A percentile compares a stretch with the other conserved stretches of the same genome.
These are phyloP conservation scores for Pneumocystis canis DNA, from an alignment of 1,139 yeast genomes.

Conservation along the genomic window DNA sequence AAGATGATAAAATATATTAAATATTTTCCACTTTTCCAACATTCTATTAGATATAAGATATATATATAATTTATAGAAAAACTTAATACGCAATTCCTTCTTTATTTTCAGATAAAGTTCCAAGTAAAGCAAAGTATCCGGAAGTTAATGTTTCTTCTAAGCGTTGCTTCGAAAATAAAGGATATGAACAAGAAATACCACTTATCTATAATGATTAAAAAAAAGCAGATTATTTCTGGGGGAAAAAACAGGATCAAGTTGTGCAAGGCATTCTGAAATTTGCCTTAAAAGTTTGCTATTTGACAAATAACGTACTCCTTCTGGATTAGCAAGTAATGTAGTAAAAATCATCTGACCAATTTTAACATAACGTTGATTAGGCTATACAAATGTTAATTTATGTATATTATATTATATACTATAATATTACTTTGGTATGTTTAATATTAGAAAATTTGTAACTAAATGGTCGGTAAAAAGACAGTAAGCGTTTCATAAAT, in stretches of 20 bases:
- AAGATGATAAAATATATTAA: constrained; percentile 63
- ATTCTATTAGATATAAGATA: constrained; percentile 21
- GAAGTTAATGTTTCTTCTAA: constrained; percentile 49
- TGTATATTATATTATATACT: background rate
- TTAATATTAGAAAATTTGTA: constrained; percentile 58
- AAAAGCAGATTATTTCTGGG: background rate
- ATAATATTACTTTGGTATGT: constrained; percentile 26
- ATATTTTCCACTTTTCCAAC: constrained; percentile 69
- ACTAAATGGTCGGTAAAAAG: constrained; percentile 85
- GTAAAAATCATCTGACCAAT: constrained; percentile 64
- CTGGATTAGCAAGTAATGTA: constrained; percentile 45
- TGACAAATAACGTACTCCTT: constrained; percentile 53
- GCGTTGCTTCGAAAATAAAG: constrained; percentile 49
- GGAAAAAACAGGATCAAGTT: constrained; percentile 45
- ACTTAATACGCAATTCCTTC: constrained; percentile 38
- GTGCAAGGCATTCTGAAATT: constrained; percentile 74
- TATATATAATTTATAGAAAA: background rate
- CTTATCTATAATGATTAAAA: constrained; percentile 27
- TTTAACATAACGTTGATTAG: constrained; percentile 42
- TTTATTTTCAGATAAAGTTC: constrained; percentile 45
- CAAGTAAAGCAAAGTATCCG: constrained; percentile 70
- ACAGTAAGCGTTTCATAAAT: constrained; percentile 65
- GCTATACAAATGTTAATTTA: constrained; percentile 13
- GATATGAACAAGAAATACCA: constrained; percentile 59
- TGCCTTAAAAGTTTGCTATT: constrained; percentile 73